Percentiles rank a stretch among this genome's conserved stretches.
Evolutionary conservation across 2,329 filamentous ascomycete species (phyloP).

Genomic region (Tolypocladium album): DNA sequence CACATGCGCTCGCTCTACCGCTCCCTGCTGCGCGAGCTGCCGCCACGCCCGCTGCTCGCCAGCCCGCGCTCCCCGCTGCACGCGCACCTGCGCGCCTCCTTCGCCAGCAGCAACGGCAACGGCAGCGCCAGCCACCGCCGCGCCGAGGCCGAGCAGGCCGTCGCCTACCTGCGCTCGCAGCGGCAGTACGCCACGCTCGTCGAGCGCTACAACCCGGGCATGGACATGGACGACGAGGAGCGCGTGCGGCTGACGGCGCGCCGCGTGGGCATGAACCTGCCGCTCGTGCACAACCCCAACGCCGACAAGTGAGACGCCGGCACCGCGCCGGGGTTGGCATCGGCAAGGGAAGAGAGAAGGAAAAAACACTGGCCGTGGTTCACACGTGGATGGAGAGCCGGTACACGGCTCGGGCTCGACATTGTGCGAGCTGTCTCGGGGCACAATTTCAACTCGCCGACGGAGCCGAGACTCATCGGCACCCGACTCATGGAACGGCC

Average conservation of each 20-base stretch:
- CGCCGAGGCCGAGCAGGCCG: slow-evolving; percentile 56
- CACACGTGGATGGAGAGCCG: not conserved
- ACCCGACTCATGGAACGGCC: not conserved
- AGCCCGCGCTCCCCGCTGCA: slow-evolving; percentile 43
- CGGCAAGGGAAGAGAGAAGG: not conserved
- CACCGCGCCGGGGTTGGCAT: not conserved
- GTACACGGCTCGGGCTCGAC: not conserved
- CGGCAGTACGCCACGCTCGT: slow-evolving; percentile 69
- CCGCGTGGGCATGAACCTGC: slow-evolving; percentile 84
- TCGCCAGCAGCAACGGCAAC: slow-evolving; percentile 14
- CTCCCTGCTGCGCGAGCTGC: slow-evolving; percentile 78
- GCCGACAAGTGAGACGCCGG: not conserved
- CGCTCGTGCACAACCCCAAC: slow-evolving; percentile 41
- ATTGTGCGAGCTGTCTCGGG: not conserved
- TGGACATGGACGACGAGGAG: slow-evolving; percentile 80
- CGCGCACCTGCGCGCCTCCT: slow-evolving; percentile 19
- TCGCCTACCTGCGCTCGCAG: slow-evolving; percentile 77
- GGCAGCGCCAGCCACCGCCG: slow-evolving; percentile 12
- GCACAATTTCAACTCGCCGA: too few species aligned
- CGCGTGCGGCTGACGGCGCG: slow-evolving; percentile 72
- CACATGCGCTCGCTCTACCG: slow-evolving; percentile 73
- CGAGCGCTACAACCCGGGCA: slow-evolving; percentile 89
- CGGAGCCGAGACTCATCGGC: not conserved
- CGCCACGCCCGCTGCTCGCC: slow-evolving; percentile 45
- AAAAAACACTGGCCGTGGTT: too few species aligned